Conservation (phyloP, 352 stramenopile species). For the Elongisporangium undulatum region DNA sequence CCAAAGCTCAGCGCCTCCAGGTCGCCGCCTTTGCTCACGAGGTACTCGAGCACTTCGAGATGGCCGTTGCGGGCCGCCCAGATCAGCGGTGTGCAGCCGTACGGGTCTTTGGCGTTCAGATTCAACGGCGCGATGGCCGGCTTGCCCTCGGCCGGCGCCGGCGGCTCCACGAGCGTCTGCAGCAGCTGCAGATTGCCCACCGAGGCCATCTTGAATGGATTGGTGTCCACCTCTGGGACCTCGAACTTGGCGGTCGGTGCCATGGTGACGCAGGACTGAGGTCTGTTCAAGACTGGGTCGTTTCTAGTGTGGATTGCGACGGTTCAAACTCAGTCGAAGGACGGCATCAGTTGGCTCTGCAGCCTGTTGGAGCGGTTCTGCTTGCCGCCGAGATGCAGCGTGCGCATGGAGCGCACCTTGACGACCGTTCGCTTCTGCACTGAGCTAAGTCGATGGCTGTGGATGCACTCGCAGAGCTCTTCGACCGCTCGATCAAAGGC, state of each 20-base stretch:
- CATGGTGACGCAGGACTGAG: constrained; percentile 15
- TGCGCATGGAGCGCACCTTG: constrained; percentile 25
- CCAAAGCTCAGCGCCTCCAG: constrained; percentile 73
- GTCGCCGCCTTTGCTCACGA: constrained; percentile 59
- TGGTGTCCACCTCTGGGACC: constrained; percentile 73
- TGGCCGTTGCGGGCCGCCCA: constrained; percentile 86
- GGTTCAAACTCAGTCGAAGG: background rate
- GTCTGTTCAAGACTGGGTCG: constrained; percentile 6
- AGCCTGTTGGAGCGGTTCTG: background rate
- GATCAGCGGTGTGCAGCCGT: constrained; percentile 74
- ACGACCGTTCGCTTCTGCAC: constrained; percentile 21
- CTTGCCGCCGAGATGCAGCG: constrained; percentile 3
- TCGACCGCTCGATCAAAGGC: constrained; percentile 41
- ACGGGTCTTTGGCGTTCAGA: constrained; percentile 77
- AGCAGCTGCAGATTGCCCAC: constrained; percentile 74
- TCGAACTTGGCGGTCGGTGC: constrained; percentile 52
- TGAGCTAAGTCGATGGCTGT: constrained; percentile 17
- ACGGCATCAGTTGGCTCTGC: background rate
- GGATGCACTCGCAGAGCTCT: constrained; percentile 35
- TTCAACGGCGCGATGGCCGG: constrained; percentile 34
- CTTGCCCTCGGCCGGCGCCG: constrained; percentile 31
- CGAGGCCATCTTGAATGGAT: constrained; percentile 84
- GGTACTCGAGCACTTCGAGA: constrained; percentile 73
- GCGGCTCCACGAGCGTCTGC: constrained; percentile 58
- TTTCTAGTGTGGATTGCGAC: background rate